Conservation (phyloP, 371 early-diverging fungal species). For the Capniomyces stellatus region DNA sequence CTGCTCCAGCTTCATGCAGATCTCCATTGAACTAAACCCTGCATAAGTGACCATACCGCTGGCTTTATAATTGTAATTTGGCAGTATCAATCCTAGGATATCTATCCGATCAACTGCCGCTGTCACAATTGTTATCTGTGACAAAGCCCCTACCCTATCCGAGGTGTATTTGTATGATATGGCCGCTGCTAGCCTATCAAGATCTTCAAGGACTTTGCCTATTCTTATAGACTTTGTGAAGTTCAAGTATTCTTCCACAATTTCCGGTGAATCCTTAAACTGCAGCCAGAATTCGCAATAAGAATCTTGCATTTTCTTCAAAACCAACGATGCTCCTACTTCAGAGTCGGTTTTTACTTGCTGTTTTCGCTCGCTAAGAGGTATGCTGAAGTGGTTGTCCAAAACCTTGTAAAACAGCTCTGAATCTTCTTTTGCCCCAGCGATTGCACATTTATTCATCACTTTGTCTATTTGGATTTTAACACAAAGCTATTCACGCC, state of each 20-base stretch:
- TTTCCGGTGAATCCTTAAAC: constrained; percentile 48
- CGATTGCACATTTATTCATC: no score
- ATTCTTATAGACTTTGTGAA: constrained; percentile 41
- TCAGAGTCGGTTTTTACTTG: constrained; percentile 5
- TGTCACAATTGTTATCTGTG: constrained; percentile 62
- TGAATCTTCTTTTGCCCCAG: no score
- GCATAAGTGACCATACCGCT: constrained; percentile 67
- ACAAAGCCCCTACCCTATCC: constrained; percentile 33
- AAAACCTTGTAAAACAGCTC: no score
- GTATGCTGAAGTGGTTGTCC: no score
- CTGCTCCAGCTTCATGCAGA: constrained; percentile 54
- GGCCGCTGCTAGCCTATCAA: constrained; percentile 70
- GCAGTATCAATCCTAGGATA: constrained; percentile 39
- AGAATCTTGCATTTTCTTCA: constrained; percentile 56
- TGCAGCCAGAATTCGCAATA: constrained; percentile 59
- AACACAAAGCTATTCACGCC: no score
- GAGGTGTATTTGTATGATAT: constrained; percentile 62
- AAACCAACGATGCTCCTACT: constrained; percentile 18
- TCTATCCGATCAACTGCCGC: constrained; percentile 85
- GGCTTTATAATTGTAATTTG: constrained; percentile 49
- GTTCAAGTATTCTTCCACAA: constrained; percentile 67
- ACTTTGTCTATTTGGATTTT: no score
- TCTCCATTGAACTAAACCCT: constrained; percentile 81
- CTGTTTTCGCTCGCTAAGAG: constrained; percentile 4
- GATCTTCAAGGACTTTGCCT: constrained; percentile 50